A percentile compares a stretch with the other conserved stretches of the same genome.
These are phyloP conservation scores for Xylaria telfairii DNA, from an alignment of 495 filamentous ascomycete species.

Conservation along the genomic window DNA sequence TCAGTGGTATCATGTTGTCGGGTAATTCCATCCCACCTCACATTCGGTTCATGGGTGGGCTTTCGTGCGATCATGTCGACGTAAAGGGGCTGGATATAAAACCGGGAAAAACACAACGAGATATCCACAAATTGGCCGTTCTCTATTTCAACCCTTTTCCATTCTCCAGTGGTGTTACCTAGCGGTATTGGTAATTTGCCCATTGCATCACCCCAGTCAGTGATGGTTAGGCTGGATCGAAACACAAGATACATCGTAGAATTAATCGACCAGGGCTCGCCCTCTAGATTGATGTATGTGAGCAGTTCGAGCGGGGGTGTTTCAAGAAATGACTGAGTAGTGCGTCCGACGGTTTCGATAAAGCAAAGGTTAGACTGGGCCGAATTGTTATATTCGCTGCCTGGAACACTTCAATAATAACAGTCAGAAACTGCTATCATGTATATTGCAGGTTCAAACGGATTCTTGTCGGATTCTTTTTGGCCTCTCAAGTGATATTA, in stretches of 20 bases:
- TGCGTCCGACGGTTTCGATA: not conserved
- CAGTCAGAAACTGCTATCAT: not conserved
- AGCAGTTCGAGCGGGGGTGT: not conserved
- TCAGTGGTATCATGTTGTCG: not conserved
- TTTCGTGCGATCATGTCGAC: not conserved
- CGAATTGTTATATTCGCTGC: not conserved
- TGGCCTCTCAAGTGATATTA: not conserved
- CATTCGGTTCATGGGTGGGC: not conserved
- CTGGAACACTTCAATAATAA: not conserved
- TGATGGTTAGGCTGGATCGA: not conserved
- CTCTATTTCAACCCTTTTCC: not conserved
- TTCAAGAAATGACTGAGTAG: not conserved
- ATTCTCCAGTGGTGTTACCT: not conserved
- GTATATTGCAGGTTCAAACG: not conserved
- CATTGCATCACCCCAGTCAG: not conserved
- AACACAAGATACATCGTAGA: constrained; percentile 8
- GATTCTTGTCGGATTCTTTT: no score
- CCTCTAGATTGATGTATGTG: not conserved
- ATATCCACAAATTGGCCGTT: not conserved
- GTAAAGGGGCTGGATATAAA: not conserved
- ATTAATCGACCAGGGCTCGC: constrained; percentile 4
- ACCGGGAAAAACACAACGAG: constrained; percentile 9
- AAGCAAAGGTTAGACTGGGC: constrained; percentile 15
- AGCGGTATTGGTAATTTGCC: not conserved
- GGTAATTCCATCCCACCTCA: not conserved